These are phyloP conservation scores for Diplodia intermedia DNA, from an alignment of 2,329 filamentous ascomycete species.

Conservation along the genomic window DNA sequence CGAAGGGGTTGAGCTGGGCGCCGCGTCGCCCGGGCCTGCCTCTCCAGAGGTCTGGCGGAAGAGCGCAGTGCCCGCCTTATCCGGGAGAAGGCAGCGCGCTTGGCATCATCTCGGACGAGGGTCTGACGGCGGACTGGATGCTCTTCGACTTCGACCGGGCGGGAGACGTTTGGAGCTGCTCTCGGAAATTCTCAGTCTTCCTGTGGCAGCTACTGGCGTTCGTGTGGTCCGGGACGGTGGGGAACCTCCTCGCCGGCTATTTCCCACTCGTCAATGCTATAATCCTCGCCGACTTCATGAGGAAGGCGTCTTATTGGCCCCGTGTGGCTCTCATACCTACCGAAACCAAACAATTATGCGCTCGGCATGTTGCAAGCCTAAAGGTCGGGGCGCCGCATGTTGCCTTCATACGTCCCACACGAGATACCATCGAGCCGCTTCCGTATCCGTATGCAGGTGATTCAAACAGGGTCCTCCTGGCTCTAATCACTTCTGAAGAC, in stretches of 20 bases:
- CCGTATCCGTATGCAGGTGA: background rate
- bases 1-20: background rate
- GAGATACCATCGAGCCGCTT: background rate
- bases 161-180: background rate
- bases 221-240: background rate
- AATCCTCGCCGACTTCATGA: background rate
- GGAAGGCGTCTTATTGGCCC: background rate
- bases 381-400: background rate
- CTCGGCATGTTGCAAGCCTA: background rate
- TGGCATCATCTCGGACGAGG: background rate
- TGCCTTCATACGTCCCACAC: background rate
- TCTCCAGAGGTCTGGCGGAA: background rate
- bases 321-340: background rate
- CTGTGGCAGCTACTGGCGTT: background rate
- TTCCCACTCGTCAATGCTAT: background rate
- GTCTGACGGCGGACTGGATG: background rate
- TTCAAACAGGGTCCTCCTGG: background rate
- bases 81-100: background rate
- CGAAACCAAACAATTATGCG: background rate
- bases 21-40: background rate
- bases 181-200: background rate
- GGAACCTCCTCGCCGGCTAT: background rate
- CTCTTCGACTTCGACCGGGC: background rate
- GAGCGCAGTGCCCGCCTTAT: background rate
- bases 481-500: background rate